Evolutionary conservation across 441 rosid genomes (phyloP), one percentile per base, ranked within the genome.

Genomic region (Mallotus japonicus): DNA sequence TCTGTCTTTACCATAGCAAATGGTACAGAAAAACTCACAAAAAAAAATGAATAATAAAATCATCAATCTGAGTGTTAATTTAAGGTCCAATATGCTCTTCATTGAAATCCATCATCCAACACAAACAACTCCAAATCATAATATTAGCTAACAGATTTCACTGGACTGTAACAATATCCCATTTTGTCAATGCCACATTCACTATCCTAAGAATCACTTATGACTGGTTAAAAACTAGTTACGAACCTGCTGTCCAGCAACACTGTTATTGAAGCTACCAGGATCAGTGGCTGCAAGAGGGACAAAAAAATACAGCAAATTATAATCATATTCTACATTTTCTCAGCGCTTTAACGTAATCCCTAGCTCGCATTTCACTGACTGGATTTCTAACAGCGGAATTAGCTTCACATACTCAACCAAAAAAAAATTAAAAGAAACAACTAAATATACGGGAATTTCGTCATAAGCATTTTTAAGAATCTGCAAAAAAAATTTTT

Each of bases 211-310:
- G 6, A 16, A 46, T 14, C 6, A 6, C 15, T 13, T 47, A 12
- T 4, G 40, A 37, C 40, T 37, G 40, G 6, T 4, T 6, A 37
- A 37, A 37, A 62, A 51, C 5, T 44, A 65, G 62, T 28, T 46
- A 80, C 84, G 20, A 77, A 94, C 97, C 99, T 94, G 97, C 78
- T 94, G 91, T 69, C 87, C 99, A 47, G 94, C 90, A 76, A 94
- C 95, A 82, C 94, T 94, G 63, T 94, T 92, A 81, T 94, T 94
- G 86, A 94, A 94, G 87, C 97, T 90, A 54, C 90, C 92, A 12
- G 94, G 88, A 88, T 94, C 99, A 83, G 94, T 79, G 70, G 83
- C 99, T 92, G 89, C 87, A 85, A 80, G 68, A 72, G 57, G 58
- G 47, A n/a, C n/a, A 81, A 77, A 44, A 37, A 37, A 70, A 75